phyloP scores from a whole-genome alignment of 1,139 yeast species.

The Arxiozyma slooffiae region DNA sequence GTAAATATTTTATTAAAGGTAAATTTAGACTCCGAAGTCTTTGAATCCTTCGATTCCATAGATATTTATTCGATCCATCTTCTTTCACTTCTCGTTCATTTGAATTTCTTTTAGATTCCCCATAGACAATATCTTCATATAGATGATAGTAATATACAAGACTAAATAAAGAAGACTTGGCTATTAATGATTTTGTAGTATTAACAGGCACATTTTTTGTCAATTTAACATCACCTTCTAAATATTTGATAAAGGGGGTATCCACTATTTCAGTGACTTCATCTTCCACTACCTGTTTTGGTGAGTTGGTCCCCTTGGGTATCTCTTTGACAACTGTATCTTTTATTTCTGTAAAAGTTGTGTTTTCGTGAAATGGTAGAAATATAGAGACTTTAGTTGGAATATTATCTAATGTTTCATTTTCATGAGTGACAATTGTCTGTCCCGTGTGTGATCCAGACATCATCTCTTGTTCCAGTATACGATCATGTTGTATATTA shows the following conservation, averaged over 20 bases:
- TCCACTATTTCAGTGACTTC: background rate
- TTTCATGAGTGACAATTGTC: no score
- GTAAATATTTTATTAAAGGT: background rate
- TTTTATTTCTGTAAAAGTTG: background rate
- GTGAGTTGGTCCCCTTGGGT: background rate
- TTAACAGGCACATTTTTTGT: background rate
- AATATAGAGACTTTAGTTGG: background rate
- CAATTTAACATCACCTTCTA: background rate
- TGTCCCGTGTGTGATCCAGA: background rate
- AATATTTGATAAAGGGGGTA: background rate
- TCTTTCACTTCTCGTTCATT: conserved; percentile 4
- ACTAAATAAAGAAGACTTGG: conserved; percentile 25
- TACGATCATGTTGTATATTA: conserved; percentile 10
- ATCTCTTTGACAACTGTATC: background rate
- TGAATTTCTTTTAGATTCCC: background rate
- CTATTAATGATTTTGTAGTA: conserved; percentile 13
- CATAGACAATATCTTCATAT: conserved; percentile 14
- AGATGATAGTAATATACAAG: conserved; percentile 22
- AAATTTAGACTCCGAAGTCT: background rate
- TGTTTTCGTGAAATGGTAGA: background rate
- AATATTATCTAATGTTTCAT: background rate
- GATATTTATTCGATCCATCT: background rate
- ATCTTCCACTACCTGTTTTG: no score
- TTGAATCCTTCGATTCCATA: conserved; percentile 7
- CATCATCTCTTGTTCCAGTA: conserved; percentile 4